Conservation (phyloP, 169 alveolate genomes). For the Plasmodium sp. region DNA sequence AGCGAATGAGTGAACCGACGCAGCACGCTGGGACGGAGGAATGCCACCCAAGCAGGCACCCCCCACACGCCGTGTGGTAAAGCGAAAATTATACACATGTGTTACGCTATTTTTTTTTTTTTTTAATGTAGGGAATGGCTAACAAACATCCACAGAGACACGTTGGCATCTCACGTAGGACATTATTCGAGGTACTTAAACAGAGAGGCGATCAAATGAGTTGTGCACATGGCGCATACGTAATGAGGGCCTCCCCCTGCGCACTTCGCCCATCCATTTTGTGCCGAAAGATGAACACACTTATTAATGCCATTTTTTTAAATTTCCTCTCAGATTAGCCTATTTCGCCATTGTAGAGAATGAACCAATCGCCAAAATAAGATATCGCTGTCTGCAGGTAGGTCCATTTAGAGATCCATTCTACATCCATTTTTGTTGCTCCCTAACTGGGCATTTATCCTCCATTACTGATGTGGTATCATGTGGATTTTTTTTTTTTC, state of each 20-base stretch:
- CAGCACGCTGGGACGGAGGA: background rate
- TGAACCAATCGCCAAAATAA: slow-evolving; percentile 88
- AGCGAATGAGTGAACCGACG: background rate
- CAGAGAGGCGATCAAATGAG: background rate
- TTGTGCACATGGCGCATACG: background rate
- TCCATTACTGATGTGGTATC: background rate
- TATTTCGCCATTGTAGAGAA: slow-evolving; percentile 93
- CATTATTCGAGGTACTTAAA: slow-evolving; percentile 87
- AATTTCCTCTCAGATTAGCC: slow-evolving; percentile 81
- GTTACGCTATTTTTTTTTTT: background rate
- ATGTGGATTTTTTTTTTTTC: background rate
- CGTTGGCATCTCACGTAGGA: slow-evolving; percentile 93
- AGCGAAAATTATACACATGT: background rate
- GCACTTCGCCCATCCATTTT: background rate
- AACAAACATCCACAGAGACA: slow-evolving; percentile 92
- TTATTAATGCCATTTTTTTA: background rate
- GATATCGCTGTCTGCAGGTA: slow-evolving; percentile 89
- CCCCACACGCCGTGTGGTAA: background rate
- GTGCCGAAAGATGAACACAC: background rate
- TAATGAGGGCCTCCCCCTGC: background rate
- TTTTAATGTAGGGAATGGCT: slow-evolving; percentile 92
- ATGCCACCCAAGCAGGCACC: background rate
- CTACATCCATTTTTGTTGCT: background rate
- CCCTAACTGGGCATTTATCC: background rate
- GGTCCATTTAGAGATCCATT: background rate